Evolutionary conservation across 2,329 filamentous ascomycete genomes (phyloP).

Genomic region (Pseudogymnoascus sp.): DNA sequence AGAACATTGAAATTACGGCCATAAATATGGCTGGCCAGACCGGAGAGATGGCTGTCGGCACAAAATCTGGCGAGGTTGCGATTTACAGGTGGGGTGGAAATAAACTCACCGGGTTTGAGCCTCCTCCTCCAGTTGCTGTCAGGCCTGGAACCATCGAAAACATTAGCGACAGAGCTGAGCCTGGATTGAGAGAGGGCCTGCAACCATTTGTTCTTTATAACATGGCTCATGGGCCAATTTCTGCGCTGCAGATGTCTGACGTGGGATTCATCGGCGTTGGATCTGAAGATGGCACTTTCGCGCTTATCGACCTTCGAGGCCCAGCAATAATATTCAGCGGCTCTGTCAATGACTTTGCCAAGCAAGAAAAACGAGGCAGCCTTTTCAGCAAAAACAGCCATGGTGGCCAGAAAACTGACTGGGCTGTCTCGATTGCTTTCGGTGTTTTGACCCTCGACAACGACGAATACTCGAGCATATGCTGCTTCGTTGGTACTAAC

Average conservation of each 20-base stretch:
- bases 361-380: constrained; percentile 67
- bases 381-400: constrained; percentile 54
- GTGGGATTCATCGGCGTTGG: constrained; percentile 86
- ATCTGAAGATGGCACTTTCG: constrained; percentile 73
- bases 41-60: constrained; percentile 78
- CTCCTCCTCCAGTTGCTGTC: constrained; percentile 43
- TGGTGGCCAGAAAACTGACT: constrained; percentile 52
- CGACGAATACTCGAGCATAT: constrained; percentile 93
- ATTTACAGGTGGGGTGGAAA: constrained; percentile 88
- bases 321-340: constrained; percentile 75
- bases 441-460: constrained; percentile 87
- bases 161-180: constrained; percentile 66
- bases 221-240: constrained; percentile 75
- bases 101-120: constrained; percentile 59
- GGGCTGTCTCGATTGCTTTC: constrained; percentile 78
- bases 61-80: constrained; percentile 74
- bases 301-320: constrained; percentile 79
- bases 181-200: constrained; percentile 67
- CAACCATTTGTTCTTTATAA: constrained; percentile 75
- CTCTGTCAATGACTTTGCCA: constrained; percentile 65
- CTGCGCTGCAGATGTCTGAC: constrained; percentile 75
- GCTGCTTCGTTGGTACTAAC: constrained; percentile 85
- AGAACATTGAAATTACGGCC: constrained; percentile 68
- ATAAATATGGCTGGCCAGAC: constrained; percentile 75
- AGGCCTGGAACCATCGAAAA: constrained; percentile 66